These are phyloP conservation scores for Pythium utonaiense DNA, from an alignment of 352 stramenopile genomes.

Conservation along the genomic window DNA sequence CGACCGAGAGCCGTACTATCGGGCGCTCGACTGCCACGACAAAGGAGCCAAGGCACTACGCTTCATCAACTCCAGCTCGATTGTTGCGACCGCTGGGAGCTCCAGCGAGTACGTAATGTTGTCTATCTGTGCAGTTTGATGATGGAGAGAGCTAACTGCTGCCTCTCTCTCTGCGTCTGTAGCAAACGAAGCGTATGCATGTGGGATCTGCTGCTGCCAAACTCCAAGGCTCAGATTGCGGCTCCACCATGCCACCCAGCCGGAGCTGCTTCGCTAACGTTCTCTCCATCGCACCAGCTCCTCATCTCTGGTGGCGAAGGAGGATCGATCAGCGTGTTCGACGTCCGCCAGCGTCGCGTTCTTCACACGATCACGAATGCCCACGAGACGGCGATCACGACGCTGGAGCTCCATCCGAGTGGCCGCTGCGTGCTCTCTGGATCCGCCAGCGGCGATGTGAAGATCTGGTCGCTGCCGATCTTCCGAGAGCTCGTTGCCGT, in stretches of 20 bases:
- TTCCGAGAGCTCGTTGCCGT: conserved; percentile 77
- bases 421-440: conserved; percentile 81
- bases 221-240: conserved; percentile 66
- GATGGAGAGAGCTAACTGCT: neutral
- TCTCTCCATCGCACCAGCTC: conserved; percentile 76
- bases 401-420: conserved; percentile 69
- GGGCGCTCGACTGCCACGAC: conserved; percentile 77
- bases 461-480: conserved; percentile 86
- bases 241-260: conserved; percentile 71
- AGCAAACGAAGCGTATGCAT: conserved; percentile 83
- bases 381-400: conserved; percentile 84
- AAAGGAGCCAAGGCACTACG: conserved; percentile 73
- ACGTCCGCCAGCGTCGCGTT: conserved; percentile 83
- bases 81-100: conserved; percentile 64
- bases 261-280: conserved; percentile 68
- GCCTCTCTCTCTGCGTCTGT: neutral
- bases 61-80: conserved; percentile 81
- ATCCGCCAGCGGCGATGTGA: conserved; percentile 78
- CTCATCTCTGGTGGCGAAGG: conserved; percentile 79
- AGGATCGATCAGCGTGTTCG: conserved; percentile 80
- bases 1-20: conserved; percentile 64
- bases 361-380: conserved; percentile 81
- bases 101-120: conserved; percentile 64
- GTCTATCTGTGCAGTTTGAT: neutral
- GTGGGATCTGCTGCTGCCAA: conserved; percentile 78